A percentile compares a stretch with the other conserved stretches of the same genome.
phyloP scores from a whole-genome alignment of 257 asterid genomes.

The Nicotiana attenuata region DNA sequence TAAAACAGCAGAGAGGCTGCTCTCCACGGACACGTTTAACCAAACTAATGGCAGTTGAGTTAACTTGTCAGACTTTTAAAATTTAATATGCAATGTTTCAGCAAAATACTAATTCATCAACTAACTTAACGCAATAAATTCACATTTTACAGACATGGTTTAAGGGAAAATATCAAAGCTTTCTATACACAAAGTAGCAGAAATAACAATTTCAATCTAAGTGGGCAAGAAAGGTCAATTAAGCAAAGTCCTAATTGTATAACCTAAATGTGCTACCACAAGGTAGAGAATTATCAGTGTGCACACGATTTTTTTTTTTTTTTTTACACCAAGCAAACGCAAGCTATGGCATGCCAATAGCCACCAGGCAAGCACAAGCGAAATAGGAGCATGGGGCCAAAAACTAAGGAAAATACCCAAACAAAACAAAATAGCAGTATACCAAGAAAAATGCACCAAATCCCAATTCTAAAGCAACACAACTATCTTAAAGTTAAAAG shows the following conservation, averaged over 20 bases:
- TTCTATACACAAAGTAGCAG: background rate
- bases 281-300: background rate
- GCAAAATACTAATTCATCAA: background rate
- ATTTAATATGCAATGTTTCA: background rate
- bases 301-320: background rate
- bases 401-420: background rate
- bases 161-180: background rate
- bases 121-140: background rate
- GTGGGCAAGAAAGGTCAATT: background rate
- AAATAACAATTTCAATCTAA: background rate
- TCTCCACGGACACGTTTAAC: background rate
- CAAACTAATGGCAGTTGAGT: background rate
- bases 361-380: background rate
- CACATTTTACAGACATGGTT: background rate
- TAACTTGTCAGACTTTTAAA: background rate
- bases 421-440: background rate
- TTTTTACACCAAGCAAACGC: background rate
- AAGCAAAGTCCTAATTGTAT: background rate
- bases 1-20: background rate
- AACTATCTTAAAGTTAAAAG: background rate
- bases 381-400: background rate
- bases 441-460: background rate
- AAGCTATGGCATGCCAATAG: background rate
- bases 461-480: background rate
- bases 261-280: background rate